phyloP scores from a whole-genome alignment of 257 asterid species.

The Perilla frutescens region DNA sequence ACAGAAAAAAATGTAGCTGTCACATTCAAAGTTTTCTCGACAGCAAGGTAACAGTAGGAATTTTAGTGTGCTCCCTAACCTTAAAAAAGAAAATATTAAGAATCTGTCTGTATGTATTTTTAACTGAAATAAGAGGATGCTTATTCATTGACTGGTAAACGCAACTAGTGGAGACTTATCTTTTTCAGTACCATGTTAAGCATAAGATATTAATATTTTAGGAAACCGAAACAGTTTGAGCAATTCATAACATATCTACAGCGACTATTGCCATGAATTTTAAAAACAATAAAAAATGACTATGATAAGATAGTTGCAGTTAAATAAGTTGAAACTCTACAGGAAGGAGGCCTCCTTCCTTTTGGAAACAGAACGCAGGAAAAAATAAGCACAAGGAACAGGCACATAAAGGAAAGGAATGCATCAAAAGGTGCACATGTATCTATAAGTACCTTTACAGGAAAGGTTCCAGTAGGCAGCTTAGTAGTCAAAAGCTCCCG shows the following conservation, averaged over 20 bases:
- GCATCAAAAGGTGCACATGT: constrained; percentile 24
- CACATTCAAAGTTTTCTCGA: neutral
- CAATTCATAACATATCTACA: constrained; percentile 9
- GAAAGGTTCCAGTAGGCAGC: constrained; percentile 92
- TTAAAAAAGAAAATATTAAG: no score
- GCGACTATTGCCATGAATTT: neutral
- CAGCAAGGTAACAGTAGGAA: neutral
- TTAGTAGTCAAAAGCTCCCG: constrained; percentile 97
- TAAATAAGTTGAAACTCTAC: neutral
- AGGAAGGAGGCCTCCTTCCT: neutral
- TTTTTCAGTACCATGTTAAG: neutral
- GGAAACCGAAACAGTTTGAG: constrained; percentile 7
- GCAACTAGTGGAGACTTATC: neutral
- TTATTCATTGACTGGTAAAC: neutral
- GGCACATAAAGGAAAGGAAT: constrained; percentile 1
- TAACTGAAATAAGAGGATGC: neutral
- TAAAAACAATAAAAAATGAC: neutral
- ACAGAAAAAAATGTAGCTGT: neutral
- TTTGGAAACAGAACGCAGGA: constrained; percentile 19
- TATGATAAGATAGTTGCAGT: constrained; percentile 1
- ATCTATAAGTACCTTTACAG: constrained; percentile 78
- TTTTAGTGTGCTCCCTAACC: neutral
- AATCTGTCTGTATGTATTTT: no score
- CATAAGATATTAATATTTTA: neutral
- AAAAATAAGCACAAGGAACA: constrained; percentile 21